Base-by-base conservation (phyloP, 805 yeast genomes). In the Priceomyces melissophilus region DNA sequence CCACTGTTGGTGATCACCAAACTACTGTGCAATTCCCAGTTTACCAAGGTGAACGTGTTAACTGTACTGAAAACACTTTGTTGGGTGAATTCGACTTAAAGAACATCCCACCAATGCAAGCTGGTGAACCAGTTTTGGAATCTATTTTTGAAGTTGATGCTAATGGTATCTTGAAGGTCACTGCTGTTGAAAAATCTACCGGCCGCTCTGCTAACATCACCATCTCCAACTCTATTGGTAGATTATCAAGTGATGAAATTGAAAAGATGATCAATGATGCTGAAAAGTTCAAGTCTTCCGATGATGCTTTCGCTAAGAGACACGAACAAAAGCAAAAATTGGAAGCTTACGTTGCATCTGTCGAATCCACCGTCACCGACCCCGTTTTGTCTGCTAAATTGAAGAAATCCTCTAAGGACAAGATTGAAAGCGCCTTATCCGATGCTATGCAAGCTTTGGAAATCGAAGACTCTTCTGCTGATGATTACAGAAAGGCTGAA, bases 301-400 rank as follows among this genome's bases (percentile, higher is more conserved):
- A 91, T 75, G 97, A 91, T 69, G 96, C 95, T 63, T 93, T 91
- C 86, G 95, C 98, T 76, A 91, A 90, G 90, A 85, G 85, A 72
- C 97, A 91, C 79, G 98, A 93, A 82, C 93, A 96, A 69, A 91
- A 90, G 81, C 97, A 91, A 80, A 90, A 89, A 81, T 85, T 91
- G 71, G 99, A 91, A 82, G 88, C 97, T 63, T 91, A 91, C 85
- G 95, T 93, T 69, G 80, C 95, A 61, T 82, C 95, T 57, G 87
- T 90, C 61, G 97, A 93, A 80, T 78, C 93, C 58, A 86, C 96
- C 60, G 84, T 91, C 73, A 87, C 96, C 62, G 99, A 93, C 84
- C 98, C 97, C 74, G 90, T 88, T 74, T 83, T 89, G 68, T 86
- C 96, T 63, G 87, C 96, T 63, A 93, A 93, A 83, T 79, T 91